Base-by-base conservation (phyloP, 2,329 filamentous ascomycete genomes). In the Emergomyces pasteurianus region DNA sequence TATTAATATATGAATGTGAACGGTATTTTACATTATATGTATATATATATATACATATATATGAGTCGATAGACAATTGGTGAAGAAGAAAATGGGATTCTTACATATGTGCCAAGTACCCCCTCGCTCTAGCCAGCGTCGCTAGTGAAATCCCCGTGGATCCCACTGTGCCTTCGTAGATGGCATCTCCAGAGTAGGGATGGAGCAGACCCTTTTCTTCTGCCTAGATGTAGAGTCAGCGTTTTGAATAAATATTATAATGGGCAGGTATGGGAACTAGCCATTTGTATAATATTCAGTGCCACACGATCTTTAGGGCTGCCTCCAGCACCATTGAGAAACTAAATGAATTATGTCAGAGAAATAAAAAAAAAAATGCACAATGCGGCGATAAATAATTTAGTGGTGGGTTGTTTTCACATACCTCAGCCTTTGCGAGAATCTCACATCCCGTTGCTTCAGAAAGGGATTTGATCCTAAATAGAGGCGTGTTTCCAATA, bases 151-250 rank as follows among this genome's bases (percentile, higher is more conserved):
- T 97, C 26, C 94, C 94, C 0, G 94, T 99, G 71, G 90, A 95
- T 62, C 94, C 94, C 18, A 96, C 92, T 1, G 94, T 99, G 65
- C 94, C 94, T 78, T 99, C 94, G 75, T 97, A 99, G 69, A 99
- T 91, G 50, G 89, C 95, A 73, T 99, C 94, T 63, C 92, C 92
- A 26, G 88, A 86, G 66, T 88, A 80, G 0, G 94, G 92, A 0
- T 81, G 82, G 53, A 99, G 77, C 21, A 92, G 79, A 1, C 91
- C 91, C 56, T 82, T 77, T 63, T 84, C 81, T 79, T 99, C 94
- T 50, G 92, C 94, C 73, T 86, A 76, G 52, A 34, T 23, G 38
- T 60, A 14, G 14, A 50, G 57, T 64, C 38, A 63, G 47, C 40
- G 21, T 61, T 60, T 58, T 60, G 54, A 47, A 18, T 58, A 23